Conservation (phyloP, 2,329 filamentous ascomycete genomes). For the Claviceps purpurea region DNA sequence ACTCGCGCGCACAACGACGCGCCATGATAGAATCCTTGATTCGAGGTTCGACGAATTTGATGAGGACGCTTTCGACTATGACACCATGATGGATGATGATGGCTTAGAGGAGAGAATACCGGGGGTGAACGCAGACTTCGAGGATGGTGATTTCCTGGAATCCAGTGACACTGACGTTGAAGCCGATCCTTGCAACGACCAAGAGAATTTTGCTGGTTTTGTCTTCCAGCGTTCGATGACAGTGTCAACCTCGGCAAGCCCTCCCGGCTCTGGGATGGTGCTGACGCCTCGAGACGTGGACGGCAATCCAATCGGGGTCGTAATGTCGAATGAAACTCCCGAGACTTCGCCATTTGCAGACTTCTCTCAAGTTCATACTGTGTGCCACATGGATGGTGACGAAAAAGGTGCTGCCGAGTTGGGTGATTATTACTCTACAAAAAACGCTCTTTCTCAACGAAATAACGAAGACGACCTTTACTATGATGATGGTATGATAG, state of each 20-base stretch:
- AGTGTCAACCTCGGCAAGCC: slow-evolving; percentile 36
- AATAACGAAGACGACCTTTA: slow-evolving; percentile 48
- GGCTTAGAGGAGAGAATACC: slow-evolving; percentile 56
- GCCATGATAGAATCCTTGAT: slow-evolving; percentile 27
- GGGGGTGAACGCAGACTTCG: slow-evolving; percentile 27
- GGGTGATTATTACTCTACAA: slow-evolving; percentile 25
- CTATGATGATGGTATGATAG: slow-evolving; percentile 51
- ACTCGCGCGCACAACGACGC: slow-evolving; percentile 40
- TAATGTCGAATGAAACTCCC: slow-evolving; percentile 34
- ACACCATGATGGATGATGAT: slow-evolving; percentile 52
- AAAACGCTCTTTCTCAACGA: slow-evolving; percentile 5
- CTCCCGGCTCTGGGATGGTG: slow-evolving; percentile 31
- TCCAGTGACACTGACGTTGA: slow-evolving; percentile 11
- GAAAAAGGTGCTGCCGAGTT: slow-evolving; percentile 21
- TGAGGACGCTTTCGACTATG: slow-evolving; percentile 46
- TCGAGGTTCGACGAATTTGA: slow-evolving; percentile 49
- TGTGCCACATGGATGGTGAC: slow-evolving; percentile 1
- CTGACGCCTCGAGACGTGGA: slow-evolving; percentile 41
- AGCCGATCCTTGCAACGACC: slow-evolving; percentile 38
- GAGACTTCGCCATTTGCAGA: slow-evolving; percentile 8
- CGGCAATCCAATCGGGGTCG: slow-evolving; percentile 44
- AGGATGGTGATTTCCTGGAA: slow-evolving; percentile 1
- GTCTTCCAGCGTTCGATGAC: slow-evolving; percentile 42
- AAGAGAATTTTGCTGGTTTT: slow-evolving; percentile 49
- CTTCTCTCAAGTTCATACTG: background rate